Conservation (phyloP, 345 rosid genomes). For the Jatropha curcas region DNA sequence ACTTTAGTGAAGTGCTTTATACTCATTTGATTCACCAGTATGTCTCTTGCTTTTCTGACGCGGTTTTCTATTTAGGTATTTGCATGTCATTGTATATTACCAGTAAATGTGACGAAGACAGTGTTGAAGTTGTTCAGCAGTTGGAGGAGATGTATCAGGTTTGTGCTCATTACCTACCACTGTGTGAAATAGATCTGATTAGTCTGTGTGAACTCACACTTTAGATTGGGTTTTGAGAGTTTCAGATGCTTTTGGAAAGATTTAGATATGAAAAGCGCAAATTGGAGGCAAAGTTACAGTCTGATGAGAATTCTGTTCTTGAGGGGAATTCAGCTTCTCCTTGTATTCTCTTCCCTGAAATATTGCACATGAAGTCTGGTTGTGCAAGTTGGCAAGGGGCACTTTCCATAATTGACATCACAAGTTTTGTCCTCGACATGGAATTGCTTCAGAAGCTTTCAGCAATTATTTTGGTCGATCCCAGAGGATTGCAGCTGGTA, state of each 20-base stretch:
- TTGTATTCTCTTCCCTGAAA: constrained; percentile 56
- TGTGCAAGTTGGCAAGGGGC: constrained; percentile 57
- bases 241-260: constrained; percentile 67
- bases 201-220: background rate
- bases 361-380: constrained; percentile 47
- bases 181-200: constrained; percentile 21
- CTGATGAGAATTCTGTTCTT: constrained; percentile 25
- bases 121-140: constrained; percentile 40
- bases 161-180: constrained; percentile 20
- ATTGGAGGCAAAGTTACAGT: constrained; percentile 36
- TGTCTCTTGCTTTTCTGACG: background rate
- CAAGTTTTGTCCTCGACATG: constrained; percentile 70
- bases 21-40: background rate
- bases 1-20: background rate
- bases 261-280: constrained; percentile 56
- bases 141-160: constrained; percentile 75
- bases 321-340: constrained; percentile 42
- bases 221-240: background rate
- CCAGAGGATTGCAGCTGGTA: constrained; percentile 40
- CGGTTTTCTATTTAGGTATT: constrained; percentile 46
- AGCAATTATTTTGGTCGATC: constrained; percentile 37
- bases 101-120: constrained; percentile 41
- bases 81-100: constrained; percentile 71
- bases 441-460: constrained; percentile 62
- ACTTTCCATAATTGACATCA: constrained; percentile 50